These are phyloP conservation scores for Trichocladium uniseriatum DNA, from an alignment of 495 filamentous ascomycete species.

Conservation along the genomic window DNA sequence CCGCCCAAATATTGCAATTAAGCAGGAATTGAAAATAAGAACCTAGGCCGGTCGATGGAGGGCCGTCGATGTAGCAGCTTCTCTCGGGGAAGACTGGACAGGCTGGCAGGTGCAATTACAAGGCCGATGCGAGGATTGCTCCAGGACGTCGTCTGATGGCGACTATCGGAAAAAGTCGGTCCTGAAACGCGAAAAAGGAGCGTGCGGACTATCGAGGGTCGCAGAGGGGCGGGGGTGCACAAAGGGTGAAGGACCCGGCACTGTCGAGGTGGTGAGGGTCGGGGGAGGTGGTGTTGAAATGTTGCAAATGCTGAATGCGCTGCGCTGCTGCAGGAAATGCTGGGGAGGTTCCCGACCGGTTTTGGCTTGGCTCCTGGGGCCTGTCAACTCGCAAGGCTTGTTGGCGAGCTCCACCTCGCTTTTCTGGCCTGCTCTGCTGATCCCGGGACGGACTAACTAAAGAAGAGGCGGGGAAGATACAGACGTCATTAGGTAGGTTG, in stretches of 20 bases:
- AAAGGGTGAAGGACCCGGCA: background rate
- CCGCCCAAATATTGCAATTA: background rate
- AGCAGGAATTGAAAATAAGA: conserved; percentile 5
- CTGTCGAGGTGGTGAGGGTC: background rate
- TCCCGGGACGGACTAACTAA: background rate
- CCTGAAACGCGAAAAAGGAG: conserved; percentile 1
- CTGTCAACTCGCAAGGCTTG: background rate
- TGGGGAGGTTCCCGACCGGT: background rate
- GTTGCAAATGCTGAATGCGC: conserved; percentile 1
- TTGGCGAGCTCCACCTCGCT: background rate
- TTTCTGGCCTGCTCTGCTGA: background rate
- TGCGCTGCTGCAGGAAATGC: conserved; percentile 1
- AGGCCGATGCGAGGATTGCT: conserved; percentile 10
- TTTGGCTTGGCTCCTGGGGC: conserved; percentile 5
- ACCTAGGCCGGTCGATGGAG: background rate
- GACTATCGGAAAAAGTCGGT: conserved; percentile 5
- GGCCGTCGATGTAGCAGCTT: background rate
- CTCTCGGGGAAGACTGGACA: background rate
- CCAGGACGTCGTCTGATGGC: conserved; percentile 1
- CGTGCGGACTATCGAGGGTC: background rate
- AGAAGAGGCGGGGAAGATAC: conserved; percentile 20
- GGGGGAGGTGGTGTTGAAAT: background rate
- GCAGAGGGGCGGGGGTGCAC: background rate
- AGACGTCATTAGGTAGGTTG: conserved; percentile 23
- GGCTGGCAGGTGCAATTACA: conserved; percentile 18